Evolutionary conservation across 768 basidiomycete species (phyloP).

Genomic region (Mrakia hoshinonis): DNA sequence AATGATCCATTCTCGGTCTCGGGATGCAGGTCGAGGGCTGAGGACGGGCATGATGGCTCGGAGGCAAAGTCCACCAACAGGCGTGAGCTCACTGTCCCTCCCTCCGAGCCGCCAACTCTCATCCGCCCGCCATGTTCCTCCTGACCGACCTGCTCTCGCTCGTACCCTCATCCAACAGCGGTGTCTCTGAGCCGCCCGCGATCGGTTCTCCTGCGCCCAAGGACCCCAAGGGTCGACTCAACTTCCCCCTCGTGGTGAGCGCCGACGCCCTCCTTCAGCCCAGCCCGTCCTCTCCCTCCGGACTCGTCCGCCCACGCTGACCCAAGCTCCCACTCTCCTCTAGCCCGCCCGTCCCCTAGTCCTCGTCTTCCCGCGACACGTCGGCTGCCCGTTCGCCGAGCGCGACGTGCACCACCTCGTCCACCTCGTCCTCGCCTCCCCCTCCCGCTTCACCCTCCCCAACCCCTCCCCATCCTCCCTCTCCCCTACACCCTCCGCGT

Average conservation of each 20-base stretch:
- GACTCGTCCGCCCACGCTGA: neutral
- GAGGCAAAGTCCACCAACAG: too few relatives aligned
- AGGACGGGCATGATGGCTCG: too few relatives aligned
- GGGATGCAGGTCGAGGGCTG: too few relatives aligned
- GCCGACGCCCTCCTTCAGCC: neutral
- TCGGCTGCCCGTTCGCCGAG: constrained; percentile 28
- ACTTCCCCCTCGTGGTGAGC: constrained; percentile 19
- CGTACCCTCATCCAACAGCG: constrained; percentile 13
- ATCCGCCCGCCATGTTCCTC: constrained; percentile 20
- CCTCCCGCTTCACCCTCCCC: constrained; percentile 8
- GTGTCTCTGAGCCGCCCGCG: neutral
- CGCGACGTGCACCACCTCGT: constrained; percentile 20
- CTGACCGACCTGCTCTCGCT: constrained; percentile 24
- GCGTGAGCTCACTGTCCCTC: neutral
- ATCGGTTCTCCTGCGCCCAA: constrained; percentile 19
- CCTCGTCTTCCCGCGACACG: constrained; percentile 20
- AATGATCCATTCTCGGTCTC: too few relatives aligned
- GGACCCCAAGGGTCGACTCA: constrained; percentile 21
- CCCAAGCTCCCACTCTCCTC: neutral
- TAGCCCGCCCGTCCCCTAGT: constrained; percentile 22
- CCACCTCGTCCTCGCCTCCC: constrained; percentile 23
- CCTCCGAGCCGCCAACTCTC: too few relatives aligned
- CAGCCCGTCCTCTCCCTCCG: too few relatives aligned
- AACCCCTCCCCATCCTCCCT: neutral
- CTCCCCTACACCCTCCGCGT: neutral